Base-by-base conservation (phyloP, 768 basidiomycete species). In the Lactarius deliciosus region DNA sequence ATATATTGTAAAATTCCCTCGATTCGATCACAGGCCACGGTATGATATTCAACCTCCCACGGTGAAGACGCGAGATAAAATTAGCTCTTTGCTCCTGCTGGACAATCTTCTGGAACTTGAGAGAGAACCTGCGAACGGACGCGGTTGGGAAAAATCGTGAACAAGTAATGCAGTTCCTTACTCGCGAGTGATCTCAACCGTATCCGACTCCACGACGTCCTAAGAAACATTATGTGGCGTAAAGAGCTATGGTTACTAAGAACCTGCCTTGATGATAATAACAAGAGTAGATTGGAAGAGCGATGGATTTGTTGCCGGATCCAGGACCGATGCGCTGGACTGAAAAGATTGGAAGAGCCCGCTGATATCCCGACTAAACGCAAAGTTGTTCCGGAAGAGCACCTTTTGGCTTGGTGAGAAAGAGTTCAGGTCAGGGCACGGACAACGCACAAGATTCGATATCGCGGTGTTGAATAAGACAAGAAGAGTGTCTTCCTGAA, bases 21-120 rank as follows among this genome's bases (percentile, higher is more conserved):
- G 86, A 86, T 69, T 86, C 84, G 40, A 88, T 87, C 55, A 88
- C 85, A 0, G 86, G 86, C 87, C 87, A 88, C 5, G 86, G 87
- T 15, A 87, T 79, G 18, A 88, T 87, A 43, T 77, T 78, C 7
- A 88, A 70, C 60, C 79, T 79, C 1, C 86, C 86, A 0, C 79
- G 77, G 64, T 88, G 87, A 6, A 88, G 78, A 1, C 79, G 81
- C 18, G 85, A 81, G 64, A 88, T 86, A 70, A 88, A 87, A 66
- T 88, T 88, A 0, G 82, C 76, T 36, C 79, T 83, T 73, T 86
- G 85, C 65, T 88, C 85, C 5, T 84, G 79, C 62, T 83, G 79
- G 16, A 88, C 85, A n/a, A 88, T 87, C 74, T 81, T 79, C 74
- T 85, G 76, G 70, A 87, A 84, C 65, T 87, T 86, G 15, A 81